Percentiles rank a stretch among this genome's conserved stretches.
These are phyloP conservation scores for Euphorbia peplus DNA, from an alignment of 345 rosid genomes.

Conservation along the genomic window DNA sequence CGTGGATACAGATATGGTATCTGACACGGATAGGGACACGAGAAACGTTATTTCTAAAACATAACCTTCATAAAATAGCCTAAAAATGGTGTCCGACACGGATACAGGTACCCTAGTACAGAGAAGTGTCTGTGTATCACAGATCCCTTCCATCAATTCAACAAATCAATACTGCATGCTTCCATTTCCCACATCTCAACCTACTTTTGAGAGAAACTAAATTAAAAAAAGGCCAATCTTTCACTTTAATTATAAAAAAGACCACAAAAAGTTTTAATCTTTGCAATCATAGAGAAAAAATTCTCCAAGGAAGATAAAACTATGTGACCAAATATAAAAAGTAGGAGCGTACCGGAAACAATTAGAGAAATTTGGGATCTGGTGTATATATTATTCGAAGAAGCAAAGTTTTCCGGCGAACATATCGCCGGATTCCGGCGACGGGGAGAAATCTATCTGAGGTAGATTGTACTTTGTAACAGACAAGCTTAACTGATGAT, in stretches of 20 bases:
- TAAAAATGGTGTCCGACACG: too few species aligned
- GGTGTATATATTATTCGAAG: conserved; percentile 10
- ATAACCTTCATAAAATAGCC: too few species aligned
- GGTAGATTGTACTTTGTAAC: conserved; percentile 15
- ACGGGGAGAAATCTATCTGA: conserved; percentile 16
- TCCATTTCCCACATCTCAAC: conserved; percentile 12
- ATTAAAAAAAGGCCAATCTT: not conserved
- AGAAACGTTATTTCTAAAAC: too few species aligned
- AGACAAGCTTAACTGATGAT: conserved; percentile 16
- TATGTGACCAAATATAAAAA: conserved; percentile 7
- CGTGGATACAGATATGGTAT: too few species aligned
- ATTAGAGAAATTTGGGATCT: conserved; percentile 27
- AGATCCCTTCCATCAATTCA: conserved; percentile 31
- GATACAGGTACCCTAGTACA: too few species aligned
- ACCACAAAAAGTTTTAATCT: not conserved
- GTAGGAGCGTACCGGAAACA: conserved; percentile 25
- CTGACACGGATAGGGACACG: too few species aligned
- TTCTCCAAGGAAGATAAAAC: conserved; percentile 10
- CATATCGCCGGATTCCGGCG: conserved; percentile 49
- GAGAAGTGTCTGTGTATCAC: too few species aligned
- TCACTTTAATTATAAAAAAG: conserved; percentile 3
- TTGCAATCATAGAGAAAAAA: conserved; percentile 15
- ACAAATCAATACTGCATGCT: conserved; percentile 22
- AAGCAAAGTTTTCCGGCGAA: conserved; percentile 22
- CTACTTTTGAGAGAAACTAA: conserved; percentile 6